A percentile compares a stretch with the other conserved stretches of the same genome.
These are phyloP conservation scores for Fennellomyces sp. DNA, from an alignment of 371 early-diverging fungal genomes.

Conservation along the genomic window DNA sequence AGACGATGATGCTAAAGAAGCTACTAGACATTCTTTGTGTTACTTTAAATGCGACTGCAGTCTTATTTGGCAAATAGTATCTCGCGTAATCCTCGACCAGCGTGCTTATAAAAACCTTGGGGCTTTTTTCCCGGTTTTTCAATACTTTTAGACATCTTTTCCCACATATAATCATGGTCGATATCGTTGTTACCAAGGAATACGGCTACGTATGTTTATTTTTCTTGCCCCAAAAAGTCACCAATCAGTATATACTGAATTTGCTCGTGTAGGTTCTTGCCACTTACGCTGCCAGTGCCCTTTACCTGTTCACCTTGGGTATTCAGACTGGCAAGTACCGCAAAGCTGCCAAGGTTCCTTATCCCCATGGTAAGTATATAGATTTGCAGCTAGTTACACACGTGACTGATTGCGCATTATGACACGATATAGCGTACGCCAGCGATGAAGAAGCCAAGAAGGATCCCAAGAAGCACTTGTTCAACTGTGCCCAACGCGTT, in stretches of 20 bases:
- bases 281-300: conserved; percentile 35
- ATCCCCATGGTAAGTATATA: conserved; percentile 53
- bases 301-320: conserved; percentile 50
- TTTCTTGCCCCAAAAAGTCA: background rate
- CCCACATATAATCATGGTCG: too few relatives aligned
- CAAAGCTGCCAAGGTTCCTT: conserved; percentile 58
- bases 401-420: background rate
- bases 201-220: conserved; percentile 59
- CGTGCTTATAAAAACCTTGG: too few relatives aligned
- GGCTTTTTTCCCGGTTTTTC: too few relatives aligned
- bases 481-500: conserved; percentile 73
- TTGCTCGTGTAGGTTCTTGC: conserved; percentile 34
- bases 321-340: conserved; percentile 55
- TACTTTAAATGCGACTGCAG: too few relatives aligned
- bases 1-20: too few relatives aligned
- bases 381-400: background rate
- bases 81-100: too few relatives aligned
- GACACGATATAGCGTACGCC: conserved; percentile 49
- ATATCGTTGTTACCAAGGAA: conserved; percentile 52
- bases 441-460: conserved; percentile 56
- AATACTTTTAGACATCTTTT: too few relatives aligned
- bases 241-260: background rate
- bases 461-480: conserved; percentile 55
- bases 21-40: too few relatives aligned
- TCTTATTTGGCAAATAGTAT: too few relatives aligned